phyloP scores from a whole-genome alignment of 805 yeast genomes.

The Kodamaea kaohsiungensis region DNA sequence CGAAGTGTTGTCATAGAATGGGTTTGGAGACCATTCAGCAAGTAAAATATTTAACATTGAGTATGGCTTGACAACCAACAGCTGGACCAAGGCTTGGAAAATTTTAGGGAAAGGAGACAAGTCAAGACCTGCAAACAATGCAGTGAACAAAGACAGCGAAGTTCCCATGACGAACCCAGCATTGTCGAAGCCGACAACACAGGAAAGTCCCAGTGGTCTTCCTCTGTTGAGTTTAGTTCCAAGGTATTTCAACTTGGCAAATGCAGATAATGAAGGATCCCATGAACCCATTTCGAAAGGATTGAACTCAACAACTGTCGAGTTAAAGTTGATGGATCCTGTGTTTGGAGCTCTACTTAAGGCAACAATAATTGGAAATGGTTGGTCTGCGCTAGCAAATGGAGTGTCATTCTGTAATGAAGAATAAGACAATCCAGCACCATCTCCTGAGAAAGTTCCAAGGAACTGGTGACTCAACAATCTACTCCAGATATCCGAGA shows the following conservation, averaged over 20 bases:
- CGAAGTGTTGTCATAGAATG: slow-evolving; percentile 41
- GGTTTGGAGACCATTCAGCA: slow-evolving; percentile 53
- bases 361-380: slow-evolving; percentile 41
- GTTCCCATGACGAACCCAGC: slow-evolving; percentile 83
- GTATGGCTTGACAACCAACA: slow-evolving; percentile 4
- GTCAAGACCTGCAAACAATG: slow-evolving; percentile 58
- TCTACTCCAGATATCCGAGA: slow-evolving; percentile 45
- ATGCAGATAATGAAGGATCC: slow-evolving; percentile 73
- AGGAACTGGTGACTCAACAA: slow-evolving; percentile 36
- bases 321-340: slow-evolving; percentile 30
- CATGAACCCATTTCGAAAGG: slow-evolving; percentile 71
- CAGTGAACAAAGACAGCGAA: slow-evolving; percentile 78
- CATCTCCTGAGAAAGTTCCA: slow-evolving; percentile 20
- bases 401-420: slow-evolving; percentile 15
- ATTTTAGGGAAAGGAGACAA: slow-evolving; percentile 26
- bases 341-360: slow-evolving; percentile 40
- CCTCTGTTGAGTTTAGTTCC: slow-evolving; percentile 72
- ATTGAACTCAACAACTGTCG: slow-evolving; percentile 40
- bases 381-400: slow-evolving; percentile 35
- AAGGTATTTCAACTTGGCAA: slow-evolving; percentile 65
- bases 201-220: slow-evolving; percentile 42
- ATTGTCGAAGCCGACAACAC: slow-evolving; percentile 74
- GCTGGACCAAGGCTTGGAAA: neutral
- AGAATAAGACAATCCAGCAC: slow-evolving; percentile 21
- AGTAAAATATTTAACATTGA: neutral